Conservation (phyloP, 164 flowering plant genomes). For the Nymphaea colorata region DNA sequence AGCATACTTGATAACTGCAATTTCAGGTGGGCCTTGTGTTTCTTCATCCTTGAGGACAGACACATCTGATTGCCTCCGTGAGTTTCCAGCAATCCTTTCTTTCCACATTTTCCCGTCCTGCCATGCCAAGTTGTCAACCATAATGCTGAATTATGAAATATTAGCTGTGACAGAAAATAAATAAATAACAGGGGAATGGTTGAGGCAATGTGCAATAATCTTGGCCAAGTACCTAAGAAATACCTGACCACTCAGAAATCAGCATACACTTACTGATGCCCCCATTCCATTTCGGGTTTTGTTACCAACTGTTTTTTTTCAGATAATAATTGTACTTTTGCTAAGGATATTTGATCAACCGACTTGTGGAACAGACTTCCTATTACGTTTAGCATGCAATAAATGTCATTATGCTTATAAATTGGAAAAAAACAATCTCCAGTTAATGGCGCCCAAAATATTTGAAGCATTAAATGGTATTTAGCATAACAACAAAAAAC, state of each 20-base stretch:
- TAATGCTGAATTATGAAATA: neutral
- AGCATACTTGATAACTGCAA: slow-evolving; percentile 24
- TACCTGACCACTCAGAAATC: neutral
- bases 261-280: neutral
- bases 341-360: no score
- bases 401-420: no score
- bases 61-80: slow-evolving; percentile 38
- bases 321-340: neutral
- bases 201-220: neutral
- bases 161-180: neutral
- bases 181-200: neutral
- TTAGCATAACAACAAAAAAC: no score
- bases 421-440: no score
- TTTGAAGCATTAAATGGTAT: no score
- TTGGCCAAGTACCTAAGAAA: no score
- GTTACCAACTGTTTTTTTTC: no score
- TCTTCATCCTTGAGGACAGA: slow-evolving; percentile 39
- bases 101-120: slow-evolving; percentile 98
- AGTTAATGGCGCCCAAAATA: no score
- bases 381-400: no score
- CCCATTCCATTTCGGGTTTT: neutral
- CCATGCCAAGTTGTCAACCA: neutral
- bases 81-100: slow-evolving; percentile 41
- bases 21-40: slow-evolving; percentile 11
- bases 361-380: no score